Base-by-base conservation (phyloP, 768 basidiomycete genomes). In the Hydnum rufescens region DNA sequence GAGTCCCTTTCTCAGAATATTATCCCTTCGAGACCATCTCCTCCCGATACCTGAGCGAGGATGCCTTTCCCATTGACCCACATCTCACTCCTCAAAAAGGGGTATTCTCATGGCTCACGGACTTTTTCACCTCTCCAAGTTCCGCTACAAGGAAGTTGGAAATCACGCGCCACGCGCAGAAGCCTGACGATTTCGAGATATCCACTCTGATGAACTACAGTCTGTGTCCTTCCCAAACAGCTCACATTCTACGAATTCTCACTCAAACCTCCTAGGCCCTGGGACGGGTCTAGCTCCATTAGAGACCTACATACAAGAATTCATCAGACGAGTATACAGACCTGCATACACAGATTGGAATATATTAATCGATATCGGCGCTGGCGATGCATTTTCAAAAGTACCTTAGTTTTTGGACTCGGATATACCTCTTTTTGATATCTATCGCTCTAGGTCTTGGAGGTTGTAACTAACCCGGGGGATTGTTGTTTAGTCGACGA, bases 11-110 rank as follows among this genome's bases (percentile, higher is more conserved):
- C 13, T 26, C 44, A 13, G 8, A 13, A 26, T 13, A 13, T 13
- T 47, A 13, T 25, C 44, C 44, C 26, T 47, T 47, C 44, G 44
- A 47, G 26, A 47, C 44, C 8, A 13, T 47, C 26, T 47, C 44
- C 26, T 13, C 25, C 13, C 16, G 26, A 28, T 26, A 16, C 44
- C 26, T 47, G 25, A 26, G 8, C 13, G 13, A 13, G 13, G 44
- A 47, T 47, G 26, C 25, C 8, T 47, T 47, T 25, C 44, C 44
- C 26, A 13, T 47, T 47, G 44, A 47, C 44, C 44, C 44, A 47
- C 8, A 13, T 13, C 13, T 13, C 1, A 13, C 13, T 13, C 26
- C 44, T 8, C 13, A 22, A 39, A 39, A 13, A 22, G 22, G 13
- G 36, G 36, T 39, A 13, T 47, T 26, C 25, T 47, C 26, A 8